Evolutionary conservation across 2,329 filamentous ascomycete species (phyloP).

Genomic region (Lachnellula hyalina): DNA sequence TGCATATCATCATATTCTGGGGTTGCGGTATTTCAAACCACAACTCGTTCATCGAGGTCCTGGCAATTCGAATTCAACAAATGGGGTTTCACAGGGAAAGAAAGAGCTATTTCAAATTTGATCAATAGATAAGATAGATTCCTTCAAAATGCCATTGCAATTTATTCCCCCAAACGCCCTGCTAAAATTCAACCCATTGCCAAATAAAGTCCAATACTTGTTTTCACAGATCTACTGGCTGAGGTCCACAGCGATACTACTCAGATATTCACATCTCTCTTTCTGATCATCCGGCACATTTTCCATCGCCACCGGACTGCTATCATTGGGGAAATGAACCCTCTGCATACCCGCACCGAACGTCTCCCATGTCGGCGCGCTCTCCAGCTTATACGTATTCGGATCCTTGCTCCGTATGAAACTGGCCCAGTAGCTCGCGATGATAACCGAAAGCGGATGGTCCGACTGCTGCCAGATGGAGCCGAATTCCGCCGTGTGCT

Average conservation of each 20-base stretch:
- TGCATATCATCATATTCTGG: too few species aligned
- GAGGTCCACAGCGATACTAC: constrained; percentile 42
- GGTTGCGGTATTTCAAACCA: too few species aligned
- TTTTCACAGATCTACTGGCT: constrained; percentile 35
- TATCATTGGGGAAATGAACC: constrained; percentile 38
- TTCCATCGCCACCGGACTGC: constrained; percentile 40
- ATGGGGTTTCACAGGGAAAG: too few species aligned
- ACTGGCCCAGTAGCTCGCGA: constrained; percentile 69
- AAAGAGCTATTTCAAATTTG: too few species aligned
- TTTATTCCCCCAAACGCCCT: neutral
- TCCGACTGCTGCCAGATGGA: constrained; percentile 64
- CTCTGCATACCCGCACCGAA: constrained; percentile 32
- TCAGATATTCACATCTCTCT: constrained; percentile 44
- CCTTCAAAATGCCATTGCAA: neutral
- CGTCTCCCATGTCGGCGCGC: constrained; percentile 46
- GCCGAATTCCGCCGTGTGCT: constrained; percentile 60
- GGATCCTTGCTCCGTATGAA: constrained; percentile 65
- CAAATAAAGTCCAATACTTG: neutral
- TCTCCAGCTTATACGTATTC: constrained; percentile 46
- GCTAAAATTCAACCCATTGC: neutral
- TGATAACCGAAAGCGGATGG: constrained; percentile 49
- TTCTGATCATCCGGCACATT: constrained; percentile 35
- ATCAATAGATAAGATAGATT: too few species aligned
- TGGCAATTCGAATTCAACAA: too few species aligned
- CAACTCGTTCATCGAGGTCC: too few species aligned